A percentile compares a stretch with the other conserved stretches of the same genome.
Conservation (phyloP, 192 early-diverging fungal species). For the Coemansia erecta region DNA sequence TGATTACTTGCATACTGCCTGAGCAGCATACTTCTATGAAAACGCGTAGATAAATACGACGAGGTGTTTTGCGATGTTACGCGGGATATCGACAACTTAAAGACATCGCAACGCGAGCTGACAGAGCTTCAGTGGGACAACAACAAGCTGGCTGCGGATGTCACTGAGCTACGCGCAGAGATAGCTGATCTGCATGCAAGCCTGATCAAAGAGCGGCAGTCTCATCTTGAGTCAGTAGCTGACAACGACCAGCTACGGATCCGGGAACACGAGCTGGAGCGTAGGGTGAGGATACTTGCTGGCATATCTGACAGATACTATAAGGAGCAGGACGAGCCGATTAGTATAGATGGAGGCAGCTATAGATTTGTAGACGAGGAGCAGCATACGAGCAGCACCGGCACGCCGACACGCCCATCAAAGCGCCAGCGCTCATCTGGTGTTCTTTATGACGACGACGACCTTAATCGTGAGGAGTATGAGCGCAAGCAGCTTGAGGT, state of each 20-base stretch:
- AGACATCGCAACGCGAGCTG: constrained; percentile 40
- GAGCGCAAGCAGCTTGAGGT: constrained; percentile 43
- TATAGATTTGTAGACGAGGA: not conserved
- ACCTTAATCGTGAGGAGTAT: constrained; percentile 18
- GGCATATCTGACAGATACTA: constrained; percentile 35
- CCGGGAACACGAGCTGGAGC: constrained; percentile 48
- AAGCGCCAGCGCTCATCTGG: constrained; percentile 32
- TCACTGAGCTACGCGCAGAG: constrained; percentile 37
- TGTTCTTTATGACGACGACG: constrained; percentile 10
- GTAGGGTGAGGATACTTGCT: constrained; percentile 36
- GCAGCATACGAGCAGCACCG: constrained; percentile 8
- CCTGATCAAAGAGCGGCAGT: constrained; percentile 43
- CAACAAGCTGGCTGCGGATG: constrained; percentile 32
- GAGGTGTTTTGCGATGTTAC: constrained; percentile 41
- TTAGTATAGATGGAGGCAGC: constrained; percentile 1
- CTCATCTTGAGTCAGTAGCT: constrained; percentile 42
- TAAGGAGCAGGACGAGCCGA: constrained; percentile 24
- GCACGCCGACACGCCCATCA: constrained; percentile 18
- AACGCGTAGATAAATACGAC: constrained; percentile 45
- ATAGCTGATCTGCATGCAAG: constrained; percentile 30
- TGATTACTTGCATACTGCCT: too few species aligned
- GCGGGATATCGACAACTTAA: constrained; percentile 41
- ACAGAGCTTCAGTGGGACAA: constrained; percentile 46
- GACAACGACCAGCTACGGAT: constrained; percentile 49
- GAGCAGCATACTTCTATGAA: not conserved